phyloP scores from a whole-genome alignment of 2,329 filamentous ascomycete genomes.

The Beauveria caledonica region DNA sequence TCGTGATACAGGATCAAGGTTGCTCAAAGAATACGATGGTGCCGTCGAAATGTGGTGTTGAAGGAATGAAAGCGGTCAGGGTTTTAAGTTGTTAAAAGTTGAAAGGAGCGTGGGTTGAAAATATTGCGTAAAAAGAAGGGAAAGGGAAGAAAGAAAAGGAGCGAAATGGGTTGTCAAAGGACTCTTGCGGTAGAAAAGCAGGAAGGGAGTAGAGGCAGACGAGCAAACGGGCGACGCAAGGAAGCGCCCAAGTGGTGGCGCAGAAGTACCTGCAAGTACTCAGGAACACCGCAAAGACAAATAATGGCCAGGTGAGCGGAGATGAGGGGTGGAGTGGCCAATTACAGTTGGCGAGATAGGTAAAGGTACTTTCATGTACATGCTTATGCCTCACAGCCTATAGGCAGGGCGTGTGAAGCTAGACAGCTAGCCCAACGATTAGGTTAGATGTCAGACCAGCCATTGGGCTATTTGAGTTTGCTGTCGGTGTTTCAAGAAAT shows the following conservation, averaged over 20 bases:
- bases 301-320: background rate
- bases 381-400: too few relatives aligned
- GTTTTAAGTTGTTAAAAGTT: background rate
- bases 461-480: too few relatives aligned
- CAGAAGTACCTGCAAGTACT: conserved; percentile 4
- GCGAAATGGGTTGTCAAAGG: background rate
- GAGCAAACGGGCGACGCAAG: background rate
- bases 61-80: conserved; percentile 10
- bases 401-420: too few relatives aligned
- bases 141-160: background rate
- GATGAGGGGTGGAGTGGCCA: background rate
- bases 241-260: background rate
- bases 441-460: too few relatives aligned
- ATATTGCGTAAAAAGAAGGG: background rate
- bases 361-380: too few relatives aligned
- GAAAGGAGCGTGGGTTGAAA: conserved; percentile 6
- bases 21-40: background rate
- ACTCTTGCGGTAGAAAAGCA: background rate
- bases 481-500: too few relatives aligned
- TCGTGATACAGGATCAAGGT: conserved; percentile 7
- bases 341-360: background rate
- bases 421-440: too few relatives aligned
- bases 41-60: background rate
- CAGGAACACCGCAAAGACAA: background rate
- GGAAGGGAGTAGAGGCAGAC: background rate